These are phyloP conservation scores for Salisapilia sapeloensis DNA, from an alignment of 352 stramenopile genomes.

Conservation along the genomic window DNA sequence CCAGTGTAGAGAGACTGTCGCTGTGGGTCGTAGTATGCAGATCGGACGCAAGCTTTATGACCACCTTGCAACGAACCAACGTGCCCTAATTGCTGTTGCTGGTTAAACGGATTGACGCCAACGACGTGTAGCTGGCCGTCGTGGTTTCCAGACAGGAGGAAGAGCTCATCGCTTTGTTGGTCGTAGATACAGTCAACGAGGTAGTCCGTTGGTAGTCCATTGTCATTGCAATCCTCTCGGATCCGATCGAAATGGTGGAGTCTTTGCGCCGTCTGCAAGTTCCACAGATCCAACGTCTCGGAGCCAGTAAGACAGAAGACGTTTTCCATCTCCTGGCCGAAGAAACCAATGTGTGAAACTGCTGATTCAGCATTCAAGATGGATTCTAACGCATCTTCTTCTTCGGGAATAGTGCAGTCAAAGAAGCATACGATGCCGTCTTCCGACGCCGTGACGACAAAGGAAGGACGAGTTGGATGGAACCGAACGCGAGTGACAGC, in stretches of 20 bases:
- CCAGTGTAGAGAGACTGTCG: conserved; percentile 48
- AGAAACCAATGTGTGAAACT: conserved; percentile 78
- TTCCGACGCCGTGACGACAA: conserved; percentile 81
- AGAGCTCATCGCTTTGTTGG: conserved; percentile 37
- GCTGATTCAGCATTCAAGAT: conserved; percentile 84
- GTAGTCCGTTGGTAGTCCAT: conserved; percentile 58
- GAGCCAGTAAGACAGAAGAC: conserved; percentile 77
- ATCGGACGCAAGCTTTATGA: conserved; percentile 76
- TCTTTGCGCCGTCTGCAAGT: conserved; percentile 64
- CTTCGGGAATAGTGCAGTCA: conserved; percentile 61
- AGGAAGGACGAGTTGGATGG: conserved; percentile 52
- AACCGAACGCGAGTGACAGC: conserved; percentile 79
- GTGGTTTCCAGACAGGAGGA: conserved; percentile 65
- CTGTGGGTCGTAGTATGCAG: conserved; percentile 48
- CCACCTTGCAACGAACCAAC: conserved; percentile 27
- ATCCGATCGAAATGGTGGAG: conserved; percentile 66
- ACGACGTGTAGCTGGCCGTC: conserved; percentile 58
- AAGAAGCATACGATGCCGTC: conserved; percentile 85
- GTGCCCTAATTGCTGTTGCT: conserved; percentile 40
- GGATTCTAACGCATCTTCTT: conserved; percentile 80
- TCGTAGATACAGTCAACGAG: conserved; percentile 82
- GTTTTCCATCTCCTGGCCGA: conserved; percentile 60
- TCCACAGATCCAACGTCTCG: conserved; percentile 84
- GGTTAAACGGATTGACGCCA: too few species aligned
- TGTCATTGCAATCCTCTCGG: conserved; percentile 53